Evolutionary conservation across 768 basidiomycete genomes (phyloP).

Genomic region (Dioszegia crocea): DNA sequence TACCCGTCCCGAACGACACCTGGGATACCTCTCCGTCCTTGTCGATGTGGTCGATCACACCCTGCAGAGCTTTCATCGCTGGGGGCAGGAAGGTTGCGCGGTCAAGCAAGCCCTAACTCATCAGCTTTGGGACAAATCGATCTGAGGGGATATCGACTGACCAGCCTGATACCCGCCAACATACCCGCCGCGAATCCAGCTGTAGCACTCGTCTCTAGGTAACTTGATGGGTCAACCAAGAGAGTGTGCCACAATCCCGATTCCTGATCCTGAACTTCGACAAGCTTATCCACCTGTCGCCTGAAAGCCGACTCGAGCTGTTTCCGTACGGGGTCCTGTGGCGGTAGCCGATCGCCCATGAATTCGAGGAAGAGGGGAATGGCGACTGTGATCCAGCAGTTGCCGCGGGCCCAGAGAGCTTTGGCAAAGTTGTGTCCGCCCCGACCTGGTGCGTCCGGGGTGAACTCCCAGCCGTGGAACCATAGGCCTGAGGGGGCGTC

Average conservation of each 20-base stretch:
- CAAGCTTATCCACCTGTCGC: constrained; percentile 57
- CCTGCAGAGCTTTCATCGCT: constrained; percentile 26
- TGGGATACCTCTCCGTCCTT: constrained; percentile 55
- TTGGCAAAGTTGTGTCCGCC: constrained; percentile 46
- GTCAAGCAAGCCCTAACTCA: constrained; percentile 9
- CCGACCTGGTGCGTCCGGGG: constrained; percentile 9
- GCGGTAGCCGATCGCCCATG: constrained; percentile 35
- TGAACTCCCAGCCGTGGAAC: constrained; percentile 47
- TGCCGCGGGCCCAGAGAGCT: constrained; percentile 59
- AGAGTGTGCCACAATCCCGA: constrained; percentile 60
- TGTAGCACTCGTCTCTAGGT: constrained; percentile 53
- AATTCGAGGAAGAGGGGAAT: constrained; percentile 33
- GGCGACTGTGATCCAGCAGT: constrained; percentile 53
- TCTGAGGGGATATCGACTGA: constrained; percentile 6
- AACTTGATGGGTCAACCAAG: constrained; percentile 55
- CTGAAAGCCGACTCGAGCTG: constrained; percentile 54
- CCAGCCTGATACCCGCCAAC: constrained; percentile 26
- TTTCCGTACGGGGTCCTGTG: constrained; percentile 53
- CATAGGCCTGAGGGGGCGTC: constrained; percentile 43
- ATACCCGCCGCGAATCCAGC: constrained; percentile 42
- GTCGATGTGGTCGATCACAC: constrained; percentile 54
- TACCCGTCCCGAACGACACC: constrained; percentile 59
- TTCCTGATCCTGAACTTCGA: constrained; percentile 53
- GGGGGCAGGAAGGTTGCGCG: constrained; percentile 11
- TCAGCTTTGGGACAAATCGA: too few relatives aligned